Conservation (phyloP, 495 filamentous ascomycete genomes). For the Xylaria longipes region DNA sequence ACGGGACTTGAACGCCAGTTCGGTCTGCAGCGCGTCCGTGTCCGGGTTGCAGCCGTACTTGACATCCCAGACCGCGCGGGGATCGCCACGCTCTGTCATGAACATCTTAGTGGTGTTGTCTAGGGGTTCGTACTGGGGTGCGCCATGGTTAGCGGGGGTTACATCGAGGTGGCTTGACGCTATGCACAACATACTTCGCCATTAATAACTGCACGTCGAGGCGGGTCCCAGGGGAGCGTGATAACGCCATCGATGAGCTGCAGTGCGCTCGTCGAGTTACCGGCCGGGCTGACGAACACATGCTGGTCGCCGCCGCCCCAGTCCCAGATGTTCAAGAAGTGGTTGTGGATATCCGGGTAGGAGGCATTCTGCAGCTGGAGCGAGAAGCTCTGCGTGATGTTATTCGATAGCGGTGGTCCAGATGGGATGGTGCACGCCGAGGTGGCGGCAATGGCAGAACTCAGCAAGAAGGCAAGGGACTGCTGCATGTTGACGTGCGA, state of each 20-base stretch:
- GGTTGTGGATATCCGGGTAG: constrained; percentile 56
- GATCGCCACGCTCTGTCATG: constrained; percentile 58
- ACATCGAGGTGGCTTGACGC: constrained; percentile 10
- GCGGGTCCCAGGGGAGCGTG: constrained; percentile 40
- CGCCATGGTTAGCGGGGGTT: constrained; percentile 15
- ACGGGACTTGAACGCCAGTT: constrained; percentile 47
- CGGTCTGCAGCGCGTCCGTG: constrained; percentile 51
- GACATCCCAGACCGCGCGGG: constrained; percentile 54
- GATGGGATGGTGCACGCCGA: constrained; percentile 51
- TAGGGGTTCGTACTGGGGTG: constrained; percentile 51
- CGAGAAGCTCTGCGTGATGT: constrained; percentile 51
- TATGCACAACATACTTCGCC: constrained; percentile 47
- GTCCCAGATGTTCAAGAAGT: constrained; percentile 56
- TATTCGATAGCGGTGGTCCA: constrained; percentile 41
- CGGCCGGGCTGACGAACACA: constrained; percentile 55
- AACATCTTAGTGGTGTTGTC: constrained; percentile 65
- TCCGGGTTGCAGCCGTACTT: constrained; percentile 58
- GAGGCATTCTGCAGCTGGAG: constrained; percentile 57
- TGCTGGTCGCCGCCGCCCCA: constrained; percentile 59
- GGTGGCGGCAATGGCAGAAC: constrained; percentile 32
- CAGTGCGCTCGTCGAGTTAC: constrained; percentile 52
- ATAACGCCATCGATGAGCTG: constrained; percentile 55
- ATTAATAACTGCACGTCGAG: constrained; percentile 53
- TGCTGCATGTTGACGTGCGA: constrained; percentile 28
- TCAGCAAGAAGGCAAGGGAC: constrained; percentile 27